Base-by-base conservation (phyloP, 352 stramenopile species). In the Globisporangium cylindrosporum region DNA sequence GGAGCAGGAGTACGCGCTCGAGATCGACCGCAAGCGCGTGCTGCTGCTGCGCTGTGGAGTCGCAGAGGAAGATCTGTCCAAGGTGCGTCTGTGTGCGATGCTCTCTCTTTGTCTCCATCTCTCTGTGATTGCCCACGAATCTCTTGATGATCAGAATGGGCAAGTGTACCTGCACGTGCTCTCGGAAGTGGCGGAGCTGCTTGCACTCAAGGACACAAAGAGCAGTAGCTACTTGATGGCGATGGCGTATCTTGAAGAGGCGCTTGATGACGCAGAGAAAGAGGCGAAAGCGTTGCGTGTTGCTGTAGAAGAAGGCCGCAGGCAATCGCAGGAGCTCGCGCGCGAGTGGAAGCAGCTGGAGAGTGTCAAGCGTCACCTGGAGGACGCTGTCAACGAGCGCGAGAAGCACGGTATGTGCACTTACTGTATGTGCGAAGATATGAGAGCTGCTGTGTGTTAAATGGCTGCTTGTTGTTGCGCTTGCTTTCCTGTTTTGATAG, bases 141-240 rank as follows among this genome's bases (percentile, higher is more conserved):
- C n/a, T 27, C 3, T 18, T 38, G 22, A 4, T n/a, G 22, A 20
- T 54, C 68, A 86, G 79, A 80, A 82, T 64, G 79, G 74, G 0
- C 76, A 82, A 62, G 66, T 84, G 67, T 76, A 82, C 53, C 69
- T 86, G 18, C 74, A 84, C 43, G 75, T 84, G 34, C 69, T 86
- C n/a, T 74, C 79, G 34, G 79, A 86, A 55, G 54, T 65, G 25
- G 79, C 76, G 9, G 76, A 75, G 63, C 36, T 84, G 14, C 68
- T 86, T 4, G 67, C 71, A 46, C 67, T 86, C 60, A 75, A 81
- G 22, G 74, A 81, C 49, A 75, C 71, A 3, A 57, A 49, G 4
- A 78, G 66, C 46, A 84, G 74, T 68, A 81, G 70, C 68, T 81
- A 77, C 57, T 24, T 84, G 64, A 58, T 69, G 59, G 79, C 76